Percentiles rank a stretch among this genome's conserved stretches.
phyloP scores from a whole-genome alignment of 2,329 filamentous ascomycete species.

The Metarhizium robertsii region DNA sequence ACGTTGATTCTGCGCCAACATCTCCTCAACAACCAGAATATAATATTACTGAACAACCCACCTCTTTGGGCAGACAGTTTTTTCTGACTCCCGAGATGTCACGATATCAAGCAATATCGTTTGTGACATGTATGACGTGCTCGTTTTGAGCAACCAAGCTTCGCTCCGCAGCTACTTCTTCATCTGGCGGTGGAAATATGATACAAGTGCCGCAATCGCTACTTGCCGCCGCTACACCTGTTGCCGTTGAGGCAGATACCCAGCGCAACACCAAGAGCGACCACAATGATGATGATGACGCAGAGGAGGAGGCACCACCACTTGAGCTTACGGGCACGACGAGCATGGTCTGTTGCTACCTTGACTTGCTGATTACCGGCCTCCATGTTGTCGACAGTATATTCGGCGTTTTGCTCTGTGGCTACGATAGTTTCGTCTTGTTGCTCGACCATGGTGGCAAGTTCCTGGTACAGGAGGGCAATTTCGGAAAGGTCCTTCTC shows the following conservation, averaged over 20 bases:
- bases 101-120: not conserved
- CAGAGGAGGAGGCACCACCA: constrained; percentile 66
- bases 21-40: not conserved
- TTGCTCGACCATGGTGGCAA: constrained; percentile 64
- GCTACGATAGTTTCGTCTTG: constrained; percentile 57
- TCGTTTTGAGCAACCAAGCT: not conserved
- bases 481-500: constrained; percentile 67
- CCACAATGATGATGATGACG: constrained; percentile 46
- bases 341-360: constrained; percentile 57
- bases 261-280: constrained; percentile 45
- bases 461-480: constrained; percentile 60
- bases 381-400: constrained; percentile 57
- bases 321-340: constrained; percentile 64
- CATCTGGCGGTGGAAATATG: not conserved
- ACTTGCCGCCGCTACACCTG: constrained; percentile 5
- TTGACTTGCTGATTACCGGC: constrained; percentile 61
- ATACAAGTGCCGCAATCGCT: not conserved
- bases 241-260: constrained; percentile 32
- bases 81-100: not conserved
- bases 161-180: not conserved
- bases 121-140: not conserved
- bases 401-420: constrained; percentile 55
- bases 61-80: not conserved
- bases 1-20: not conserved
- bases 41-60: not conserved